Evolutionary conservation across 805 yeast genomes (phyloP).

Genomic region (Barnettozyma californica): DNA sequence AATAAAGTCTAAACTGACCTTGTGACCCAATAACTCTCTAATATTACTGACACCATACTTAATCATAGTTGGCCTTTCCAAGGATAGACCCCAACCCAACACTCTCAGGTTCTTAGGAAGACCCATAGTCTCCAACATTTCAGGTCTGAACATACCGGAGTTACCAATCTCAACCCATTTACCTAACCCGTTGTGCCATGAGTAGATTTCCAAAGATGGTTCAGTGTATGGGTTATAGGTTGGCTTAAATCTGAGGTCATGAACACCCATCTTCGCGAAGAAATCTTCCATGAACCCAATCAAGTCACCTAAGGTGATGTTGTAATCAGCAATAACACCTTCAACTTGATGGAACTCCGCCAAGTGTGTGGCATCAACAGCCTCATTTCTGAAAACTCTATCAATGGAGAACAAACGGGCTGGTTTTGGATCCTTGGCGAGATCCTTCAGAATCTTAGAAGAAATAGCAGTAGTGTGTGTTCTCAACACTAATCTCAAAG

Average conservation of each 20-base stretch:
- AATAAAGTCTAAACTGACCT: conserved; percentile 89
- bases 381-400: conserved; percentile 98
- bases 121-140: conserved; percentile 98
- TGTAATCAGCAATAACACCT: conserved; percentile 97
- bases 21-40: conserved; percentile 95
- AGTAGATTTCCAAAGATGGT: conserved; percentile 95
- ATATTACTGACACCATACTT: conserved; percentile 93
- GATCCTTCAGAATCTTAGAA: conserved; percentile 75
- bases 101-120: conserved; percentile 91
- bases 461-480: conserved; percentile 98
- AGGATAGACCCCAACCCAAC: conserved; percentile 93
- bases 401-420: conserved; percentile 92
- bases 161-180: conserved; percentile 99
- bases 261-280: conserved; percentile 96
- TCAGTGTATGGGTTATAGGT: conserved; percentile 99
- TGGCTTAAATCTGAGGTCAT: conserved; percentile 92
- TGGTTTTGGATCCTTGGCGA: conserved; percentile 87
- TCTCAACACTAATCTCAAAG: conserved; percentile 86
- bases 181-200: conserved; percentile 89
- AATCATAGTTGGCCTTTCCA: conserved; percentile 99
- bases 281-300: conserved; percentile 98
- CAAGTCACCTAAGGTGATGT: conserved; percentile 89
- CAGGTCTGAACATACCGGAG: conserved; percentile 99
- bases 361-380: conserved; percentile 98
- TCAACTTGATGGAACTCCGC: conserved; percentile 99